Base-by-base conservation (phyloP, 495 filamentous ascomycete species). In the Neurospora sp. region DNA sequence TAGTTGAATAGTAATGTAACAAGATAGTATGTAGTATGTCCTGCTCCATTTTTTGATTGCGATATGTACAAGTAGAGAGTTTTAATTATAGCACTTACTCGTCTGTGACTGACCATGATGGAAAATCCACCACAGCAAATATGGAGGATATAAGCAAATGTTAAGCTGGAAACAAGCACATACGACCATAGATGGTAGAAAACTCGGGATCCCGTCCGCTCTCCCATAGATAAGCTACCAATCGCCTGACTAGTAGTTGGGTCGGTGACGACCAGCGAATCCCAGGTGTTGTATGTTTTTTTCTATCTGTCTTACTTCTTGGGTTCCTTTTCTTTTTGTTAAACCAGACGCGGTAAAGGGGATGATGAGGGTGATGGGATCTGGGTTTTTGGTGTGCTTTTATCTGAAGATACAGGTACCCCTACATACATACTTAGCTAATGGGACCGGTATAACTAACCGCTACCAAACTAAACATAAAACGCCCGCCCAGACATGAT, bases 271-370 rank as follows among this genome's bases (percentile, higher is more conserved):
- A 80, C 74, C 73, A 78, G 76, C 68, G 82, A 83, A 83, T 82
- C 78, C 81, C 76, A 74, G 78, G 81, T 83, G 81, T 80, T 83
- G 81, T 83, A 84, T 81, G 79, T 82, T 77, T 79, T 3, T 31
- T 31, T 31, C 3, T n/a, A 18, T 3, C 42, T 8, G 18, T 44
- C 42, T 44, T 44, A 18, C 16, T 18, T n/a, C 42, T 41, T 44
- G 18, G 42, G 42, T 44, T n/a, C 42, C 8, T 44, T 18, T 9
- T 40, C n/a, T 44, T 18, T 9, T 40, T 44, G 7, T 44, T n/a
- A 7, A 9, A n/a, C 18, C 7, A 44, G 42, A 9, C 9, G 42
- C 18, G 42, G 42, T 3, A 3, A 18, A 9, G 7, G 18, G 42
- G 7, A 9, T 44, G 18, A 44, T 44, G 42, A n/a, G 7, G 18